These are phyloP conservation scores for Ophiostoma novo-ulmi DNA, from an alignment of 2,329 filamentous ascomycete species.

Conservation along the genomic window DNA sequence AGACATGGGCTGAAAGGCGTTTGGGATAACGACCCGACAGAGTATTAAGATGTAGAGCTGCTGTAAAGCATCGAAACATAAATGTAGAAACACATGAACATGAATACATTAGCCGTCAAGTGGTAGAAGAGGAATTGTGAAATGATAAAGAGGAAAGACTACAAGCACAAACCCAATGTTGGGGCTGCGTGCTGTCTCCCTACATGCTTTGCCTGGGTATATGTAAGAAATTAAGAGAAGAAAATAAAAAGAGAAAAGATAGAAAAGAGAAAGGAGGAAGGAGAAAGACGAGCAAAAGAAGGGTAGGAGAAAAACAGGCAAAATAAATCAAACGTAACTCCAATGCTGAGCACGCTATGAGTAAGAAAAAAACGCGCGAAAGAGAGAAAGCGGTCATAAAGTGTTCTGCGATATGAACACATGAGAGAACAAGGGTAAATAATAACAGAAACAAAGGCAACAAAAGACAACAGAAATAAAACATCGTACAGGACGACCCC, in stretches of 20 bases:
- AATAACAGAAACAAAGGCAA: neutral
- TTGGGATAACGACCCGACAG: neutral
- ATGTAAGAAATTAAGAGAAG: constrained; percentile 11
- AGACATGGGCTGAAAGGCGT: neutral
- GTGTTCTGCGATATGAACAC: neutral
- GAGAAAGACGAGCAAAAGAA: neutral
- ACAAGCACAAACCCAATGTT: neutral
- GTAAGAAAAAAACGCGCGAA: neutral
- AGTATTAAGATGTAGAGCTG: neutral
- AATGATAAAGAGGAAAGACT: neutral
- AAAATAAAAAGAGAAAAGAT: neutral
- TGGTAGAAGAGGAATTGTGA: neutral
- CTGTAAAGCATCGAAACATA: neutral
- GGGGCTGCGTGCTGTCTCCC: neutral
- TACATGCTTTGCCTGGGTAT: constrained; percentile 14
- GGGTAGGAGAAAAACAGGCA: neutral
- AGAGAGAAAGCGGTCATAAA: neutral
- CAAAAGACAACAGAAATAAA: neutral
- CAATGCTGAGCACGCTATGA: neutral
- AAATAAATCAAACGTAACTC: neutral
- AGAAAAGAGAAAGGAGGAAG: neutral
- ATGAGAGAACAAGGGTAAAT: neutral
- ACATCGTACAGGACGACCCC: neutral
- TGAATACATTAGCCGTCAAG: neutral
- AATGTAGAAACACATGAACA: neutral